Conservation (phyloP, 75 land plant genomes). For the Chamaecyparis obtusa region DNA sequence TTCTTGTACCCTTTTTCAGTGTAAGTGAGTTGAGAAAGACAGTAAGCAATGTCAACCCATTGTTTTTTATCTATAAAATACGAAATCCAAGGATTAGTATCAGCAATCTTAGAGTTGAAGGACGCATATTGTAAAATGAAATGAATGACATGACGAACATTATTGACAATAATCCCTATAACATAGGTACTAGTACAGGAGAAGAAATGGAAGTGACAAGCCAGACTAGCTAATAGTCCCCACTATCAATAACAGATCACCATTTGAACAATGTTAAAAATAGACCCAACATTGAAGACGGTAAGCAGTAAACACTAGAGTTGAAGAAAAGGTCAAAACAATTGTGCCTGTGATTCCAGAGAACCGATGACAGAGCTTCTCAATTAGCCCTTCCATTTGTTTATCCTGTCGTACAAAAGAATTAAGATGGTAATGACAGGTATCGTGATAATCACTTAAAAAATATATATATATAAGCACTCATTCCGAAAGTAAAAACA, state of each 20-base stretch:
- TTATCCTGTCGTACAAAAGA: constrained; percentile 55
- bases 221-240: background rate
- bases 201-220: no score
- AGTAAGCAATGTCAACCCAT: constrained; percentile 88
- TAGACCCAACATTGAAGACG: background rate
- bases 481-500: background rate
- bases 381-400: constrained; percentile 96
- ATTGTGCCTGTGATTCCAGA: constrained; percentile 71
- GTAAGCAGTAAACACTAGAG: background rate
- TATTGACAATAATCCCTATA: background rate
- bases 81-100: background rate
- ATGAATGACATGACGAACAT: background rate
- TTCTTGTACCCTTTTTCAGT: constrained; percentile 88
- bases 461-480: no score
- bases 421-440: background rate
- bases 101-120: constrained; percentile 2
- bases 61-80: constrained; percentile 58
- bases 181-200: background rate
- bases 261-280: background rate
- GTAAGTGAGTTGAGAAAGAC: constrained; percentile 90
- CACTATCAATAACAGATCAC: background rate
- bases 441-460: background rate
- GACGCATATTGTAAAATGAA: background rate
- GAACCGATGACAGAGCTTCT: constrained; percentile 94
- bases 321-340: background rate